Base-by-base conservation (phyloP, 2,329 filamentous ascomycete genomes). In the Trichothecium sympodiale region DNA sequence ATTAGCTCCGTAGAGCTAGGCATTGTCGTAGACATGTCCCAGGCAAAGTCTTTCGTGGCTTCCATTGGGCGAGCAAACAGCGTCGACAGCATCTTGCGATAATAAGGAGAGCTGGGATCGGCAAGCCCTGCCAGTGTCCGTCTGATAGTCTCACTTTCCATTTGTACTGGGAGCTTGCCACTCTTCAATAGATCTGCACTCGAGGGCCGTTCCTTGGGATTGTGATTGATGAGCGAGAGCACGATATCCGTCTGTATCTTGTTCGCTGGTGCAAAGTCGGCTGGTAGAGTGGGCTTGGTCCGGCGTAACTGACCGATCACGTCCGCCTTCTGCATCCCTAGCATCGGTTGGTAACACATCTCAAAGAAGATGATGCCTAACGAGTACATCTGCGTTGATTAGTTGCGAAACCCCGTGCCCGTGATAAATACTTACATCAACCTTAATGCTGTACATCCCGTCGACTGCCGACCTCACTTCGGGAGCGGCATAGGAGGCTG, bases 311-410 rank as follows among this genome's bases (percentile, higher is more conserved):
- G 64, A 35, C 80, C 71, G 18, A 95, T 66, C 4, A 78, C 71
- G 35, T 69, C 59, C 2, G 71, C 73, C 42, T 77, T 69, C 47
- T 80, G 70, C 74, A 80, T 80, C 4, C 75, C 76, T 52, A 79
- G 65, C 59, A 80, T 72, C 1, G 74, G 67, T 25, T 65, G 59
- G 44, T 79, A 88, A 50, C 83, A 93, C 91, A 98, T 98, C 58
- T 98, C 91, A 46, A 95, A 96, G 61, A 98, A 94, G 38, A 98
- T 96, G 43, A 98, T 83, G 0, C 91, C 91, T 29, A 98, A 68
- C 0, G 89, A 95, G 54, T 91, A 98, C 89, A 98, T 96, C 71
- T 78, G 38, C 1, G 26, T 6, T 15, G 8, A 7, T 10, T 10
- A 29, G n/a, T 17, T 16, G 20, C 8, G 12, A 31, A 12, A 9